Base-by-base conservation (phyloP, 148 eudicot genomes). In the Hydrangea macrophylla region DNA sequence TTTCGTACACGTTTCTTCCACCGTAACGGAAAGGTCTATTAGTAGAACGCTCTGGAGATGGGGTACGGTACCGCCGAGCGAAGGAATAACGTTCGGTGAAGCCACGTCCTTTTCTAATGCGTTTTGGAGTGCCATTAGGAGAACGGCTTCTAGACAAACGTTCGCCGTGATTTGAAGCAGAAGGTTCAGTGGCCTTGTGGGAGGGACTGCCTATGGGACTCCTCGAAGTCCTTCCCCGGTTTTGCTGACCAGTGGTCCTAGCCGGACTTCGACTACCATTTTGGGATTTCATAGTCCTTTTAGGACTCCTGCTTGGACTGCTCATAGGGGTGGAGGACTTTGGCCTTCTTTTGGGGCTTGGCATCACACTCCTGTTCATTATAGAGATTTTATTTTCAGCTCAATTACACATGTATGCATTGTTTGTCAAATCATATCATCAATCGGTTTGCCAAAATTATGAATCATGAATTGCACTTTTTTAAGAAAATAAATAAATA, bases 71-170 rank as follows among this genome's bases (percentile, higher is more conserved):
- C 56, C 81, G 79, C 27, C 99, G 85, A 56, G 88, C 99, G 79
- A 82, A 95, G 10, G 90, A 68, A 64, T 78, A 95, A 44, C 75
- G 69, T 35, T 91, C 90, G 20, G 99, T 91, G 76, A 95, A 95
- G 62, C 99, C 99, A 56, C 99, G 88, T 2, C 99, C 99, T 81
- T 95, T 95, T 53, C 97, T 84, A 62, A 95, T 37, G 13, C 97
- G 99, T 76, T 83, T 90, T 9, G 84, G 84, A 26, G 78, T 79
- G 71, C 97, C 99, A 87, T 88, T 79, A 75, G 87, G 86, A 75
- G 96, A 85, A 65, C 81, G 87, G 67, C 88, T 85, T 79, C 81
- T 72, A 18, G 86, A 79, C 40, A 67, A 56, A 70, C 80, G 77
- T 63, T 62, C 81, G 44, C 73, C 79, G 2, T 65, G 81, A 30